Evolutionary conservation across 208 protist genomes (phyloP).

Genomic region (Herpetomonas muscarum): DNA sequence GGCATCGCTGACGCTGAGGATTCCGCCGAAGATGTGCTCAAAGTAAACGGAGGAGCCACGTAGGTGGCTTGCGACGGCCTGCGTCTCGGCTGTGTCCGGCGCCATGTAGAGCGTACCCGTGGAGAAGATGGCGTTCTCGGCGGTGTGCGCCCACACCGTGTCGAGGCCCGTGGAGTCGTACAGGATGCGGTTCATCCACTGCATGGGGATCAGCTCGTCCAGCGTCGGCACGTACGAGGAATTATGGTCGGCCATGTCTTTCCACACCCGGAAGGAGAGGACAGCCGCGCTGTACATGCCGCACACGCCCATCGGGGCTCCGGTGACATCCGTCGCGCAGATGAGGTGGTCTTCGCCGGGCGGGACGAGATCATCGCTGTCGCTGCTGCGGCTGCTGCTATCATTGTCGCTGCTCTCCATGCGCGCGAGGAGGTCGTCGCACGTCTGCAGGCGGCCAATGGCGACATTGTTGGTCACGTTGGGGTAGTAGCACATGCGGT

Average conservation of each 20-base stretch:
- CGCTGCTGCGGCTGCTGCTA: slow-evolving; percentile 2
- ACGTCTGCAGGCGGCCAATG: slow-evolving; percentile 6
- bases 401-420: slow-evolving; percentile 6
- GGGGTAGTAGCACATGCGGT: slow-evolving; percentile 32
- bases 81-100: slow-evolving; percentile 24
- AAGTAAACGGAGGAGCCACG: slow-evolving; percentile 30
- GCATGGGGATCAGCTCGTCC: slow-evolving; percentile 39
- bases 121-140: slow-evolving; percentile 27
- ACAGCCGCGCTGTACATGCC: neutral
- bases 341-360: slow-evolving; percentile 5
- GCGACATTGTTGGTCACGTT: slow-evolving; percentile 3
- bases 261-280: slow-evolving; percentile 8
- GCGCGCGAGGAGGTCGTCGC: neutral
- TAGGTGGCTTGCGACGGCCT: slow-evolving; percentile 29
- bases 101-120: slow-evolving; percentile 47
- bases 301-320: slow-evolving; percentile 22
- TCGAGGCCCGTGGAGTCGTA: slow-evolving; percentile 17
- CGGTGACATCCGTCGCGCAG: slow-evolving; percentile 8
- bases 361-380: neutral
- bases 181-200: slow-evolving; percentile 42
- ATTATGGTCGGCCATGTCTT: slow-evolving; percentile 14
- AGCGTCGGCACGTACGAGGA: slow-evolving; percentile 31
- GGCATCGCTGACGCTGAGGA: slow-evolving; percentile 14
- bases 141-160: slow-evolving; percentile 13
- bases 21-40: slow-evolving; percentile 41